Evolutionary conservation across 306 rosid genomes (phyloP).

Genomic region (Rubus idaeus): DNA sequence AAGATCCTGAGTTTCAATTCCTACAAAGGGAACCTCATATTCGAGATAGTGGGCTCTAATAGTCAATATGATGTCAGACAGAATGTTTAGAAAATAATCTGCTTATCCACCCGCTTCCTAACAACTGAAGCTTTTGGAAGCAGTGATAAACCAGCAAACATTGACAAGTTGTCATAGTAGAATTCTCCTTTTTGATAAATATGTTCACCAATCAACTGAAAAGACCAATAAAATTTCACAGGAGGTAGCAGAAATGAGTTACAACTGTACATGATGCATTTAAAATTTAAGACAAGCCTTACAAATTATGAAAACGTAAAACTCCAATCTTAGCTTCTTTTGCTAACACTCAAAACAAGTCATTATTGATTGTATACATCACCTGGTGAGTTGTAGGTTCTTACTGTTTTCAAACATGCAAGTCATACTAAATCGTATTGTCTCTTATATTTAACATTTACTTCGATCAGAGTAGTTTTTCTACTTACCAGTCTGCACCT

Average conservation of each 20-base stretch:
- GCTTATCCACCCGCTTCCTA: background rate
- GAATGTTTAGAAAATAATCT: background rate
- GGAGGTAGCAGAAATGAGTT: background rate
- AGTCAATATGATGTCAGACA: background rate
- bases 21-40: background rate
- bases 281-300: background rate
- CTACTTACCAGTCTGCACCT: background rate
- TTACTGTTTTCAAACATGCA: background rate
- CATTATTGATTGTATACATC: background rate
- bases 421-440: background rate
- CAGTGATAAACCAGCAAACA: background rate
- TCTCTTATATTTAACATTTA: background rate
- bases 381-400: background rate
- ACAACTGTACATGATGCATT: background rate
- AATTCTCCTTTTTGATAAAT: background rate
- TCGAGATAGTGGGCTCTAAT: background rate
- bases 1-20: background rate
- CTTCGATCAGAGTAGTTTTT: background rate
- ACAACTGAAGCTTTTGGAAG: background rate
- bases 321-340: background rate
- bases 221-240: background rate
- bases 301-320: background rate
- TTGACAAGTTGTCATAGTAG: no score
- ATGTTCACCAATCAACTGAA: no score
- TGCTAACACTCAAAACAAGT: background rate